Base-by-base conservation (phyloP, 805 yeast species). In the Ogataea paradorogensis region DNA sequence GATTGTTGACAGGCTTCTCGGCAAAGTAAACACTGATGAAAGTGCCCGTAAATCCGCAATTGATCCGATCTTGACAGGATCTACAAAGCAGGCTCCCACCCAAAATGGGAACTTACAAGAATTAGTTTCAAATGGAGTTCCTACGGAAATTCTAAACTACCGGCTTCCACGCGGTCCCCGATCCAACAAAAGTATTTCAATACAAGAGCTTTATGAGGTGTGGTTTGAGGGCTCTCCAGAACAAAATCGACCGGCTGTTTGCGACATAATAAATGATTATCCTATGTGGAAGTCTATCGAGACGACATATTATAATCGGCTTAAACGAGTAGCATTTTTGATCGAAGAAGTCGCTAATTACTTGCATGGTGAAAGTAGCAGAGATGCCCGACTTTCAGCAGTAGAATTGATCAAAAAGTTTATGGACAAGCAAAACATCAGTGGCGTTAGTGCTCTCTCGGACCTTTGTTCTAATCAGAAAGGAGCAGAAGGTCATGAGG, bases 381-480 rank as follows among this genome's bases (percentile, higher is more conserved):
- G 18, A 18, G 15, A 27, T 7, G 10, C 33, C 23, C 24, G 34
- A 22, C 7, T 27, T 9, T n/a, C 32, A 2, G 47, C 50, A 9
- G 41, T 46, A 9, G 35, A 9, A 3, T 31, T 29, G 24, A 43
- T 46, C 28, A 46, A 43, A 11, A 26, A 30, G 20, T 46, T 28
- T 27, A 46, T 46, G 50, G 14, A 33, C 8, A n/a, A 34, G 9
- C 31, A 40, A 18, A 43, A 38, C 7, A 24, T 46, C 9, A 21
- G 30, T 9, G 50, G 50, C 3, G 46, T 46, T 13, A 46, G 50
- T 30, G 50, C 45, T n/a, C 39, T 46, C 10, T 46, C 47, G 9
- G 50, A 46, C 30, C 39, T 43, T 27, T 46, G 50, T 23, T 46
- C 50, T n/a, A 46, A 46, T 32, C 50, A 46, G 25, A 37, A 42